Percentiles rank a stretch among this genome's conserved stretches.
These are phyloP conservation scores for Magnusiomyces tetraspermus DNA, from an alignment of 1,139 yeast species.

Conservation along the genomic window DNA sequence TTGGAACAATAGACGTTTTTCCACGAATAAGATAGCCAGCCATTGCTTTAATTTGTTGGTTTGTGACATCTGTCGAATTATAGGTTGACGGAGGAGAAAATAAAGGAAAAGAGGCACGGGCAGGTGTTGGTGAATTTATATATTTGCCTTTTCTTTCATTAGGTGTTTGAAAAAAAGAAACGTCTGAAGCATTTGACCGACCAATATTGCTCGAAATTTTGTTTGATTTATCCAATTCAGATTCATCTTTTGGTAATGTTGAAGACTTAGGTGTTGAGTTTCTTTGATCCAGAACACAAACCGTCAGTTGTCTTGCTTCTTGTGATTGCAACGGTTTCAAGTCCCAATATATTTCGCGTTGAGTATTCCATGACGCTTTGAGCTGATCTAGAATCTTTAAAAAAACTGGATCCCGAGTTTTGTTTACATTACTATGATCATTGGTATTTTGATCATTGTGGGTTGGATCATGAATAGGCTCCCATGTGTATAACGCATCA, in stretches of 20 bases:
- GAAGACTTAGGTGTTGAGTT: too few relatives aligned
- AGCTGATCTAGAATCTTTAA: conserved; percentile 30
- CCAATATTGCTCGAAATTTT: too few relatives aligned
- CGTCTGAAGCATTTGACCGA: too few relatives aligned
- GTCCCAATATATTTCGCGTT: conserved; percentile 31
- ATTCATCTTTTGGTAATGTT: too few relatives aligned
- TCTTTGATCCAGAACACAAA: not conserved
- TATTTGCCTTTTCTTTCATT: conserved; percentile 1
- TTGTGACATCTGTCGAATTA: conserved; percentile 7
- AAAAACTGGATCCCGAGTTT: too few relatives aligned
- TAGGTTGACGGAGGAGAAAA: conserved; percentile 25
- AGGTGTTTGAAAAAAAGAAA: conserved; percentile 14
- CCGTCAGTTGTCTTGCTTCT: not conserved
- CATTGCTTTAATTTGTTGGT: not conserved
- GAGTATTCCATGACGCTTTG: conserved; percentile 31
- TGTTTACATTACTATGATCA: too few relatives aligned
- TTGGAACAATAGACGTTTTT: not conserved
- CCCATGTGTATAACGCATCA: conserved; percentile 26
- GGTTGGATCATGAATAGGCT: conserved; percentile 21
- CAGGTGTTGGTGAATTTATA: conserved; percentile 13
- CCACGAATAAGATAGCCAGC: not conserved
- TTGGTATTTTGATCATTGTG: too few relatives aligned
- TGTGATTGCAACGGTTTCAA: conserved; percentile 13
- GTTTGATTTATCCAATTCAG: too few relatives aligned
- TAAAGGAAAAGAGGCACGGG: conserved; percentile 26